Base-by-base conservation (phyloP, 495 filamentous ascomycete genomes). In the Copromyces sp. region DNA sequence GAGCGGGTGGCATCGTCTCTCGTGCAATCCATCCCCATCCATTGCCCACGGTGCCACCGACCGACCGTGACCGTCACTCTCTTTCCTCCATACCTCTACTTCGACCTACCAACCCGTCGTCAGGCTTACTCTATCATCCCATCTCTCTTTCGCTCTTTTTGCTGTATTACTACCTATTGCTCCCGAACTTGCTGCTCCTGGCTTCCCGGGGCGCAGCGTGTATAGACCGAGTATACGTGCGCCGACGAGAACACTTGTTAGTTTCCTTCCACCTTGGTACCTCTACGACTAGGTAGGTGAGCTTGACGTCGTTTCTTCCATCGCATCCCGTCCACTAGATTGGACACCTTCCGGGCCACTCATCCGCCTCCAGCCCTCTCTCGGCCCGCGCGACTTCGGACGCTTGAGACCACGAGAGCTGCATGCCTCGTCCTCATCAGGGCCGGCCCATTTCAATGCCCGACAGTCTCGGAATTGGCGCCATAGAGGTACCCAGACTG, bases 131-230 rank as follows among this genome's bases (percentile, higher is more conserved):
- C 71, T 71, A 38, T 24, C 47, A 70, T 53, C 53, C 72, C 73
- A 74, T 70, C 75, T 69, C 75, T 75, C 77, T 77, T 79, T 79
- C 78, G 74, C 78, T 79, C 80, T 78, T 79, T 80, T 78, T 61
- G 39, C 73, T 65, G 77, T 78, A 80, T 74, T 75, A 76, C 73
- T 77, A 75, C 71, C 73, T 77, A 75, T 70, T 77, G 71, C 70
- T 72, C 69, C 68, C 70, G 71, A 70, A 68, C 76, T 78, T 79
- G 75, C 76, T 79, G 76, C 79, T 77, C 81, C 80, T 80, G 80
- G 79, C 59, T 75, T 53, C 77, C 80, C 80, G 80, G 80, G 81
- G 73, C 78, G 81, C 81, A 77, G 70, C 75, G 73, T 81, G 73
- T 81, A 78, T 77, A 81, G 45, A 24, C 24, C 24, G 24, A 77